Evolutionary conservation across 2,329 filamentous ascomycete genomes (phyloP).

Genomic region (Aspergillus sp.): DNA sequence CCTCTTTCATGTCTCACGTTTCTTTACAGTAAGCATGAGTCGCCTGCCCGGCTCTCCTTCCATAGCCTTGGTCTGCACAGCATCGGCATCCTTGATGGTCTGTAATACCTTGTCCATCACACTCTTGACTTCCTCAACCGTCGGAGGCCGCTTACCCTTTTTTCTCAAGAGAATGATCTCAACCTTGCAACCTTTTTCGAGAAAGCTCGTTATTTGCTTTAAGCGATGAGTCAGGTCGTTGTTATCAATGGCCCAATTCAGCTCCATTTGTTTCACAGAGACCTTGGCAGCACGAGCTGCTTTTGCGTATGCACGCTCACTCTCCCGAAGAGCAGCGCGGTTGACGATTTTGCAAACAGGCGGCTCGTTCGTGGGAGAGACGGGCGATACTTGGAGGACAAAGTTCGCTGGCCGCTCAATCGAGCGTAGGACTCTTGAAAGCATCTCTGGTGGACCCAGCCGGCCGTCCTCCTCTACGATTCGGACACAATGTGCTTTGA

Average conservation of each 20-base stretch:
- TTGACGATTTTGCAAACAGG: constrained; percentile 75
- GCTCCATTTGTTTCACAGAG: constrained; percentile 74
- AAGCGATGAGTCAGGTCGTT: constrained; percentile 77
- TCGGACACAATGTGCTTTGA: constrained; percentile 36
- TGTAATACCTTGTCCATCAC: constrained; percentile 59
- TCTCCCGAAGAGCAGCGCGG: constrained; percentile 57
- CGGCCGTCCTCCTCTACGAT: constrained; percentile 40
- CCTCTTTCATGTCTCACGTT: constrained; percentile 27
- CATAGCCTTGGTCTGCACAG: constrained; percentile 45
- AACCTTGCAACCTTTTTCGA: constrained; percentile 75
- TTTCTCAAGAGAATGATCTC: constrained; percentile 74
- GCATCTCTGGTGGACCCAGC: constrained; percentile 34
- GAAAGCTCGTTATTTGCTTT: constrained; percentile 68
- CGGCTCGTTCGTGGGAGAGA: constrained; percentile 32
- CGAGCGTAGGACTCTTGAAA: constrained; percentile 42
- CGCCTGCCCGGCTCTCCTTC: constrained; percentile 47
- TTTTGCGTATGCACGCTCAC: constrained; percentile 45
- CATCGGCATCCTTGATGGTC: constrained; percentile 49
- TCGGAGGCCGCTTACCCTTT: constrained; percentile 64
- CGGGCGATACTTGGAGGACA: constrained; percentile 55
- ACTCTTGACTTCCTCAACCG: constrained; percentile 62
- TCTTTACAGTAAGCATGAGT: constrained; percentile 43
- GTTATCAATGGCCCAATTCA: constrained; percentile 83
- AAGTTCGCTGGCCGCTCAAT: constrained; percentile 57
- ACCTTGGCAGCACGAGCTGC: constrained; percentile 46